Base-by-base conservation (phyloP, 768 basidiomycete genomes). In the Trametes sanguinea region DNA sequence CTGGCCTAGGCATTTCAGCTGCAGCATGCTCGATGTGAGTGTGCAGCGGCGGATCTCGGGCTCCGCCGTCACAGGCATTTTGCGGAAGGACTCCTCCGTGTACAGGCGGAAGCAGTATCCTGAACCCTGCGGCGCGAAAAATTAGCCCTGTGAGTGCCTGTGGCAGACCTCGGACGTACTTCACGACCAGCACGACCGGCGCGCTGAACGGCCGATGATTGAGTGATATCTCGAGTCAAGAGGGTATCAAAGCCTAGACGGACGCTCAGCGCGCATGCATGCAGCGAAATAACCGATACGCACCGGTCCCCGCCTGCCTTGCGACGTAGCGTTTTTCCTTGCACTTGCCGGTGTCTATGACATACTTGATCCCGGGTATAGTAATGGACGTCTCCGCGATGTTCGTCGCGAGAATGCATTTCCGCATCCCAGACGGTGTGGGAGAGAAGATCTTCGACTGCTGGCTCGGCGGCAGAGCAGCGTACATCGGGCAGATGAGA, bases 321-420 rank as follows among this genome's bases (percentile, higher is more conserved):
- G 88, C 85, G 22, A 96, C 73, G 71, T 89, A 95, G 62, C 89
- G 82, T 75, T 96, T 97, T 77, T 98, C 95, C 74, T 98, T 99
- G 71, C 90, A 92, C 73, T 95, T 90, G 2, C 97, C 97, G 0
- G 94, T 90, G 75, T 99, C 97, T 42, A 99, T 92, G 6, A 99
- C 95, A 73, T 92, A 98, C 69, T 85, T 89, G 59, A 99, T 88
- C 0, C 95, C 95, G 3, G 95, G 94, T 70, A 99, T 97, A 13
- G 97, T 98, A 72, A 99, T 94, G 11, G 91, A 93, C 0, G 97
- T 98, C 75, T 99, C 97, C 10, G 97, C 97, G 61, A 99, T 95
- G 74, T 98, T 99, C 16, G 97, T 99, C 2, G 97, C 90, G 42
- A 99, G 80, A 64, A 99, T 94, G 75, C 95, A 91, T 75, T 98